These are phyloP conservation scores for Macrolepiota fuliginosa DNA, from an alignment of 768 basidiomycete species.

Conservation along the genomic window DNA sequence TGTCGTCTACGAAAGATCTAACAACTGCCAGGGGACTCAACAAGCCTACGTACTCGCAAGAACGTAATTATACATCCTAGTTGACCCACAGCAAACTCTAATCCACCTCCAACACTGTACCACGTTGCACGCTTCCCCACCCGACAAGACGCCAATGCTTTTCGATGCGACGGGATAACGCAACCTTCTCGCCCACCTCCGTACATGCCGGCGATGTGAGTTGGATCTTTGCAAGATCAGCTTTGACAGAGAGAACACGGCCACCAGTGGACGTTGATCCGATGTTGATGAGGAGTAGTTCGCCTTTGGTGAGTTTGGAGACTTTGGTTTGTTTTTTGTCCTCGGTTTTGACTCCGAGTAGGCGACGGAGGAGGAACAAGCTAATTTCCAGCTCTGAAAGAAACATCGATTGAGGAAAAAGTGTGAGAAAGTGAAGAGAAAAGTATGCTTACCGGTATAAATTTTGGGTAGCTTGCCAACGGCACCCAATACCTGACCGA, in stretches of 20 bases:
- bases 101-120: conserved; percentile 79
- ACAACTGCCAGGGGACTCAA: neutral
- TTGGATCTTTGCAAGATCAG: conserved; percentile 92
- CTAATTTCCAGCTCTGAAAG: conserved; percentile 82
- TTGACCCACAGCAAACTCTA: conserved; percentile 24
- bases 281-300: conserved; percentile 94
- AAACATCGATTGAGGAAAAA: conserved; percentile 6
- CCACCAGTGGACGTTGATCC: conserved; percentile 97
- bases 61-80: neutral
- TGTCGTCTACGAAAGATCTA: neutral
- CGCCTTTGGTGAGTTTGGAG: conserved; percentile 86
- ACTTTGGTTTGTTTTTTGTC: conserved; percentile 99
- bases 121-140: conserved; percentile 82
- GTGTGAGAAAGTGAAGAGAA: neutral
- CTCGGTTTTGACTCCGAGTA: conserved; percentile 98
- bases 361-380: conserved; percentile 89
- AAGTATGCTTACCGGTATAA: conserved; percentile 63
- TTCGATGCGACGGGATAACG: conserved; percentile 90
- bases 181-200: conserved; percentile 97
- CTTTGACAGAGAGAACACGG: conserved; percentile 90
- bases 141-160: conserved; percentile 98
- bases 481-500: conserved; percentile 94
- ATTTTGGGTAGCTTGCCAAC: conserved; percentile 94
- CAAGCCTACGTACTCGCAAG: neutral
- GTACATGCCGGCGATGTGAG: conserved; percentile 95